phyloP scores from a whole-genome alignment of 228 moss, liverwort and hornwort genomes.

The Sphagnum magellanicum region DNA sequence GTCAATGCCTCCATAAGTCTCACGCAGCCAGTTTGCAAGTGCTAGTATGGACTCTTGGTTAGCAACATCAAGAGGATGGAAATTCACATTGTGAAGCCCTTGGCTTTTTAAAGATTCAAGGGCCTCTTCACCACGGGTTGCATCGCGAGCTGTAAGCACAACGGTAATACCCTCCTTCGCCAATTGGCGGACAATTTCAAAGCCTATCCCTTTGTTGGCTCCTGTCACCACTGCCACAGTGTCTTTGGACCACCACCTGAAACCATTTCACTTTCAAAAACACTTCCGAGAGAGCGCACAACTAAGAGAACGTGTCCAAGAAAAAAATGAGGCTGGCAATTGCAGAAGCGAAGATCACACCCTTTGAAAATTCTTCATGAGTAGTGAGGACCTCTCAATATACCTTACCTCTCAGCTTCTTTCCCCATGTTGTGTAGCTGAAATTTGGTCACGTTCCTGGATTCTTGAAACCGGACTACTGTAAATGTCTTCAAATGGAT shows the following conservation, averaged over 20 bases:
- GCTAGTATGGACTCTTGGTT: constrained; percentile 27
- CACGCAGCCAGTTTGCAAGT: constrained; percentile 23
- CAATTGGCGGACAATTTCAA: constrained; percentile 41
- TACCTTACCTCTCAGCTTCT: no score
- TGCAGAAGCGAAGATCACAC: no score
- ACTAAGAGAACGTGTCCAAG: no score
- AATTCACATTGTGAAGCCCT: constrained; percentile 30
- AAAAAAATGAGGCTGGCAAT: no score
- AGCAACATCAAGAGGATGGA: constrained; percentile 39
- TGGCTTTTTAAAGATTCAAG: constrained; percentile 25
- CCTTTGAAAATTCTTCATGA: no score
- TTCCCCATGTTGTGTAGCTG: no score
- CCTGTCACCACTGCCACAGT: constrained; percentile 51
- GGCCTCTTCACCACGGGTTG: constrained; percentile 33
- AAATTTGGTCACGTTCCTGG: no score
- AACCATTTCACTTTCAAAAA: neutral
- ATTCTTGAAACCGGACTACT: no score
- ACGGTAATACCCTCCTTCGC: constrained; percentile 31
- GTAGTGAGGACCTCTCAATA: no score
- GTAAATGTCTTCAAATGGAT: no score
- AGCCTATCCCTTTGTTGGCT: constrained; percentile 48
- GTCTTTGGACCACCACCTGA: constrained; percentile 47
- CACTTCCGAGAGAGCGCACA: no score
- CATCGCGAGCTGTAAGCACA: constrained; percentile 39
- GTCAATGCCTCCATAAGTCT: constrained; percentile 31